Evolutionary conservation across 164 flowering plant species (phyloP).

Genomic region (Euptelea pleiosperma): DNA sequence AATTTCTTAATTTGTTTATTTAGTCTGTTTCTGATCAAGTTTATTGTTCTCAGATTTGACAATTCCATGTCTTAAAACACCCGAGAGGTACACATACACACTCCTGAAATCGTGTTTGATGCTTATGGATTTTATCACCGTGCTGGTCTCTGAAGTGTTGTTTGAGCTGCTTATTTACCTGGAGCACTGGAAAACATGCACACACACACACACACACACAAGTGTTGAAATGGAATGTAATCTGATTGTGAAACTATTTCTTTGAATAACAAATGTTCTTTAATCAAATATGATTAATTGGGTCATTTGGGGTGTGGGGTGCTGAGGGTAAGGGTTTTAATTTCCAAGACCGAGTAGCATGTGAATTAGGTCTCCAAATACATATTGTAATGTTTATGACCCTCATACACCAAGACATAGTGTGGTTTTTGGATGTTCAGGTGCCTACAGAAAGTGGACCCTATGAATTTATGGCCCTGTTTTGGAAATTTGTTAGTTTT

Average conservation of each 20-base stretch:
- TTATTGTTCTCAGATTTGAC: constrained; percentile 50
- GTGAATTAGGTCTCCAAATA: no score
- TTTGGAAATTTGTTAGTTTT: no score
- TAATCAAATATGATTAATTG: neutral
- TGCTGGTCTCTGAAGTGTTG: neutral
- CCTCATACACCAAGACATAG: no score
- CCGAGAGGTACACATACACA: constrained; percentile 54
- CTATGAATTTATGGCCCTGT: no score
- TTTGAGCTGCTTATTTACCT: neutral
- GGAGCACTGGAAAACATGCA: neutral
- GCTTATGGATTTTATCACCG: neutral
- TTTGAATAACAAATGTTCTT: neutral
- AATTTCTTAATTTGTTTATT: neutral
- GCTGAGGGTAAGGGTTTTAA: no score
- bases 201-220: neutral
- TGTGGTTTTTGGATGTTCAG: no score
- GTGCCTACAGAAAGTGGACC: no score
- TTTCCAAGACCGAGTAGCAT: no score
- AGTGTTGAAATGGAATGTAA: no score
- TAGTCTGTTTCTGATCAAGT: constrained; percentile 2
- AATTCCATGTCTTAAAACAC: constrained; percentile 73
- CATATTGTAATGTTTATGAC: no score
- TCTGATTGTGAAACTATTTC: no score
- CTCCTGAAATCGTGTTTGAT: neutral
- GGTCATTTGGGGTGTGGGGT: no score